Percentiles rank a stretch among this genome's conserved stretches.
Evolutionary conservation across 805 yeast genomes (phyloP).

Genomic region (Wickerhamiella galacta): DNA sequence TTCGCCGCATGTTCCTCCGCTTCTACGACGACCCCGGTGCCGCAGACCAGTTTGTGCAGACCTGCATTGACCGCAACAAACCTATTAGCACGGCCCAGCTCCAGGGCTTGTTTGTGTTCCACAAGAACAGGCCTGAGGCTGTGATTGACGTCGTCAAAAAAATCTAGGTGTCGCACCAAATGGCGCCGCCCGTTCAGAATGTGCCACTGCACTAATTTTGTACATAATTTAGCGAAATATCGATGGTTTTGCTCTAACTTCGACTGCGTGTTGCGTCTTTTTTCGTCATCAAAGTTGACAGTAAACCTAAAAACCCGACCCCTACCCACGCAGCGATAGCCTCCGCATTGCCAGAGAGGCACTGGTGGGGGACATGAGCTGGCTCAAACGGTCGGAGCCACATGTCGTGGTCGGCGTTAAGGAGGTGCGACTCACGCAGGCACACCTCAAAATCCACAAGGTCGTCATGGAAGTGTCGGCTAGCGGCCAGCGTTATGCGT

Average conservation of each 20-base stretch:
- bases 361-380: conserved; percentile 10
- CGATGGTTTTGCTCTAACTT: no score
- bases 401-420: conserved; percentile 6
- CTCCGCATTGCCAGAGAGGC: no score
- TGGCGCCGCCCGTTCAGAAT: no score
- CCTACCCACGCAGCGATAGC: no score
- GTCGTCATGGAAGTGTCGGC: conserved; percentile 11
- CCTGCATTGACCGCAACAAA: conserved; percentile 31
- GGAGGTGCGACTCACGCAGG: conserved; percentile 15
- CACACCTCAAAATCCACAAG: conserved; percentile 11
- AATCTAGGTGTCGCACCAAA: no score
- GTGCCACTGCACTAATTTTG: no score
- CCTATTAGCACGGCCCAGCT: conserved; percentile 82
- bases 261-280: no score
- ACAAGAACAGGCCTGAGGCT: conserved; percentile 62
- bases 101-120: conserved; percentile 88
- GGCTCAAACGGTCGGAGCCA: conserved; percentile 8
- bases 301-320: no score
- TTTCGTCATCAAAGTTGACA: no score
- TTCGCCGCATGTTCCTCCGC: conserved; percentile 66
- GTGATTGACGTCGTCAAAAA: conserved; percentile 47
- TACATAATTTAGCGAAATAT: no score
- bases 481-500: conserved; percentile 10
- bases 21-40: conserved; percentile 54
- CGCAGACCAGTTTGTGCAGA: conserved; percentile 35